Evolutionary conservation across 768 basidiomycete genomes (phyloP), one percentile per base, ranked within the genome.

Genomic region (Boletus vinaceobasis): DNA sequence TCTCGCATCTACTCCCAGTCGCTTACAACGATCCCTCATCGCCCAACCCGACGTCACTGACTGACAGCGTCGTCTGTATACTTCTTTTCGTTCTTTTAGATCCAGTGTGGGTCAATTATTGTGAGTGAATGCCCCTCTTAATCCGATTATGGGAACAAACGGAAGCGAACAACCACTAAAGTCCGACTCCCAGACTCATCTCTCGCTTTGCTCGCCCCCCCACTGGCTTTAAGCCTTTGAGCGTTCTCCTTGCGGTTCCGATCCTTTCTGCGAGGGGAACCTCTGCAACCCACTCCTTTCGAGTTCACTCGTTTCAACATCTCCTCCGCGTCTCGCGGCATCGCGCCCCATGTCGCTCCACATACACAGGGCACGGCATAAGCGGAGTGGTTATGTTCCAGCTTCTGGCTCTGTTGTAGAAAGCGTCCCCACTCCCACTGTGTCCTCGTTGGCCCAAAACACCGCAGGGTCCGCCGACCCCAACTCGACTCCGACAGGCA

Each of bases 261-360:
- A 48, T 65, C 59, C 64, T 63, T 60, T 65, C 64, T 57, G 63
- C 44, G 60, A 64, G 56, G 63, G 62, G 60, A 56, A 23, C n/a
- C 36, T 32, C 43, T 21, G 37, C 44, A 38, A 14, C 51, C 8
- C 58, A 35, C 43, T 70, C 66, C 36, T 66, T 68, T 65, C 40
- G n/a, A 38, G 7, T 15, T 40, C 56, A 31, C 2, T 60, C 58
- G 3, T 52, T 61, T 45, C 49, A 42, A 27, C 13, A 5, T 32
- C 2, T 26, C 14, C 21, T 52, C 21, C 45, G 13, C 46, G 27
- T 21, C 40, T n/a, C 35, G 2, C 29, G 19, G 10, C 40, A 47
- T 45, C 46, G 26, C 35, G 36, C 21, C 19, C 35, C 53, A 70
- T 70, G 69, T 52, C 61, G 29, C 37, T 47, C 32, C 45, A 32